Conservation (phyloP, 495 filamentous ascomycete genomes). For the Parathielavia hyrcaniae region DNA sequence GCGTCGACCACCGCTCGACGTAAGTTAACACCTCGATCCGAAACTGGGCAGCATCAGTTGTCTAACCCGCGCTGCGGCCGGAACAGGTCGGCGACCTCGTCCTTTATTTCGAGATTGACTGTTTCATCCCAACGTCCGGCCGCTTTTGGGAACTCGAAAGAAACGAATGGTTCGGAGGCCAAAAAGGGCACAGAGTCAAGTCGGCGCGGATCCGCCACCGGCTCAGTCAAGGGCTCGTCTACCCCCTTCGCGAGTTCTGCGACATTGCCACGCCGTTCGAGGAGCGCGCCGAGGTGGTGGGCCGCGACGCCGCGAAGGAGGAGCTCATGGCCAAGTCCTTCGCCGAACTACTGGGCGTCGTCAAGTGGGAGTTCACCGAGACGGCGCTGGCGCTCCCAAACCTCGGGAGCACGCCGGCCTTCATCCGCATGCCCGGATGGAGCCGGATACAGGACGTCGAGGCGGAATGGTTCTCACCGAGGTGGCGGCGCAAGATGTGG, state of each 20-base stretch:
- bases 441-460: slow-evolving; percentile 14
- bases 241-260: slow-evolving; percentile 11
- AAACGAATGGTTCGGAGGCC: slow-evolving; percentile 9
- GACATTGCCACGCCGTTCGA: slow-evolving; percentile 12
- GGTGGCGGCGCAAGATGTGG: slow-evolving; percentile 3
- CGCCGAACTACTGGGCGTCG: slow-evolving; percentile 14
- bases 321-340: slow-evolving; percentile 15
- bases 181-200: slow-evolving; percentile 14
- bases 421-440: slow-evolving; percentile 18
- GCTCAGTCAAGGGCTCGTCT: slow-evolving; percentile 23
- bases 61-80: too few species aligned
- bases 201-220: slow-evolving; percentile 2
- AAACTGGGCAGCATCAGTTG: not conserved
- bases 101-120: slow-evolving; percentile 27
- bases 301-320: not conserved
- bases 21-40: not conserved
- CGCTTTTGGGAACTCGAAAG: slow-evolving; percentile 16
- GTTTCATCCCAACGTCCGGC: slow-evolving; percentile 15
- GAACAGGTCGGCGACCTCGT: slow-evolving; percentile 20
- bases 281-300: not conserved
- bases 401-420: slow-evolving; percentile 12
- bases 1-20: not conserved
- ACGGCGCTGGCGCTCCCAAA: not conserved
- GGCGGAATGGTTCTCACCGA: not conserved
- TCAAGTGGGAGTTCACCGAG: slow-evolving; percentile 20